phyloP scores from a whole-genome alignment of 1,284 basidiomycete species.

The Apiotrichum siamense region DNA sequence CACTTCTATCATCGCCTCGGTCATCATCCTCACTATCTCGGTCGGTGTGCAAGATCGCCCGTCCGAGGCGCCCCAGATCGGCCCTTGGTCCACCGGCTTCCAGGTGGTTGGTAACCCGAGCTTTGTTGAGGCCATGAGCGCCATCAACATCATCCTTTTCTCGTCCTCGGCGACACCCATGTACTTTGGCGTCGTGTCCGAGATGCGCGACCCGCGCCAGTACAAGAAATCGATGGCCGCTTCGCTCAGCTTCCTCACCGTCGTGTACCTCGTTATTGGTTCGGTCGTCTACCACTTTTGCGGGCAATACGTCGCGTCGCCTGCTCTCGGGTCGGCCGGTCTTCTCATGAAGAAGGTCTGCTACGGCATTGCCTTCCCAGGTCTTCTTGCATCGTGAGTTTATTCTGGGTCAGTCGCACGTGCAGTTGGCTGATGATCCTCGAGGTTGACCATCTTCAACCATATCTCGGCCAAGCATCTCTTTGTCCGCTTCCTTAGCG shows the following conservation, averaged over 20 bases:
- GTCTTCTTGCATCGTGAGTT: conserved; percentile 22
- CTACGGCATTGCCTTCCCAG: conserved; percentile 44
- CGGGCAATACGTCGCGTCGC: conserved; percentile 25
- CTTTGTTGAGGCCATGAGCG: conserved; percentile 26
- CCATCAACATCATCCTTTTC: conserved; percentile 16
- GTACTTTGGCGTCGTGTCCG: conserved; percentile 19
- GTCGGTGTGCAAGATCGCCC: conserved; percentile 41
- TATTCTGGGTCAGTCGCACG: no score
- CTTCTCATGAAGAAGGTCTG: conserved; percentile 29
- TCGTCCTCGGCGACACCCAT: conserved; percentile 11
- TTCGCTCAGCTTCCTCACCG: conserved; percentile 18
- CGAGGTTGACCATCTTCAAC: conserved; percentile 14
- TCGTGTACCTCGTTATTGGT: conserved; percentile 19
- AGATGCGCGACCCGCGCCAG: conserved; percentile 26
- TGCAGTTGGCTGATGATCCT: no score
- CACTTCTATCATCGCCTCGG: conserved; percentile 21
- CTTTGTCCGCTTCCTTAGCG: conserved; percentile 36
- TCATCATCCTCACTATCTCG: conserved; percentile 38
- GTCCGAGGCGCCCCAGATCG: conserved; percentile 31
- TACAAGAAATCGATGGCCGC: conserved; percentile 19
- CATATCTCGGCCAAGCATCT: conserved; percentile 21
- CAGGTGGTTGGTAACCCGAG: conserved; percentile 24
- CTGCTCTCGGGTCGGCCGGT: conserved; percentile 31
- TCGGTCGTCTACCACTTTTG: conserved; percentile 32
- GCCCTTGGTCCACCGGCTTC: conserved; percentile 29